These are phyloP conservation scores for Simmondsia chinensis DNA, from an alignment of 148 eudicot genomes.

Conservation along the genomic window DNA sequence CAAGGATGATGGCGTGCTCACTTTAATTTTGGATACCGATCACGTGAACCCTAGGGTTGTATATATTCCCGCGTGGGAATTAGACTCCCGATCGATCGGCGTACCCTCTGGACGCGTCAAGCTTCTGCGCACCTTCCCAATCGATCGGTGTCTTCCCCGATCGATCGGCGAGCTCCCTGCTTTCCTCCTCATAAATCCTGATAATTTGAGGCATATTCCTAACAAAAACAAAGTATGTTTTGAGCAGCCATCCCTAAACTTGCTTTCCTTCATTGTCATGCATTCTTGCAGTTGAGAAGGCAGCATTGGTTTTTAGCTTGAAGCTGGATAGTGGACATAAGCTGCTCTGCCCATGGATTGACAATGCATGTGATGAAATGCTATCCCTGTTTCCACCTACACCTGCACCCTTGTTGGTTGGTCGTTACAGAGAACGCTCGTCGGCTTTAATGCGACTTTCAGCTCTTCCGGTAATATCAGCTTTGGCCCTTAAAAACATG, in stretches of 20 bases:
- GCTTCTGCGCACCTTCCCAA: too few relatives aligned
- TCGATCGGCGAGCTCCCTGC: too few relatives aligned
- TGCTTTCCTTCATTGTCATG: background rate
- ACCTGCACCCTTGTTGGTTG: slow-evolving; percentile 47
- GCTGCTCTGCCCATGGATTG: slow-evolving; percentile 80
- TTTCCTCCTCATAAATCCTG: too few relatives aligned
- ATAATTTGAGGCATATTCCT: too few relatives aligned
- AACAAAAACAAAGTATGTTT: background rate
- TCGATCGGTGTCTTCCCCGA: too few relatives aligned
- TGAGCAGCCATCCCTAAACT: background rate
- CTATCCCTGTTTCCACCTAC: slow-evolving; percentile 69
- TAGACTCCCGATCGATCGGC: too few relatives aligned
- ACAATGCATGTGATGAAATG: slow-evolving; percentile 71
- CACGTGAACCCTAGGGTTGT: too few relatives aligned
- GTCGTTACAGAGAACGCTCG: slow-evolving; percentile 55
- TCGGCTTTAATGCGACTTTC: slow-evolving; percentile 46
- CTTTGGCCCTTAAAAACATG: slow-evolving; percentile 43
- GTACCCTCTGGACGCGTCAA: too few relatives aligned
- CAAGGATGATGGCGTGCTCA: too few relatives aligned
- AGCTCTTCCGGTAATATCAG: slow-evolving; percentile 67
- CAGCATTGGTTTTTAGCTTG: slow-evolving; percentile 82
- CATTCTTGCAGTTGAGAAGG: slow-evolving; percentile 65
- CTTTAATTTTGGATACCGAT: too few relatives aligned
- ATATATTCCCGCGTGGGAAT: too few relatives aligned
- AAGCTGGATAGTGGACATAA: slow-evolving; percentile 90